Base-by-base conservation (phyloP, 352 stramenopile genomes). In the Phytophthora hibernalis region DNA sequence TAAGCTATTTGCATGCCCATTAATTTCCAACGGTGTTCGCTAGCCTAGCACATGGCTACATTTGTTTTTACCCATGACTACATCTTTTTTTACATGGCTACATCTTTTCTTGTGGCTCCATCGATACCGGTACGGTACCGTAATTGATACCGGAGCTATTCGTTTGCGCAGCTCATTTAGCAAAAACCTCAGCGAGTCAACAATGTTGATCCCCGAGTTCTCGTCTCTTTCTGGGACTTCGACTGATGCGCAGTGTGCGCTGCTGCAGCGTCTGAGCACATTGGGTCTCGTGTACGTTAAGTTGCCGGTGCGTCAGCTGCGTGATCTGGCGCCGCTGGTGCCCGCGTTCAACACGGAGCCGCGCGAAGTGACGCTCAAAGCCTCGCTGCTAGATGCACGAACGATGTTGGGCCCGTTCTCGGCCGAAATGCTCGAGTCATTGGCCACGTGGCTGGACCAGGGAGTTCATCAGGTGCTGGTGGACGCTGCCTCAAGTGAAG, bases 371-470 rank as follows among this genome's bases (percentile, higher is more conserved):
- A 63, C 57, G 13, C 70, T 87, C 47, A 88, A 89, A 58, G 31
- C 48, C 3, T 69, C 77, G 33, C 60, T 93, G 30, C 42, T 87
- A 26, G 68, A 74, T n/a, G 57, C 70, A n/a, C 74, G 84, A 18
- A 60, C 79, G 42, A 53, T 93, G 31, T 58, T 91, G 3, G 87
- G 87, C 22, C 85, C 85, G 13, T 95, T 95, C 59, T 51, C 64
- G 1, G 47, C 65, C 22, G 70, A 80, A 10, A 91, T 88, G 74
- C 78, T 92, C 16, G 82, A 86, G 10, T 48, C 54, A 5, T 64
- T 89, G 2, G 72, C 78, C 48, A 63, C 48, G 31, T 95, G 85
- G 85, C 74, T 95, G 40, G 82, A 95, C 47, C 70, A 95, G 21
- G 84, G 87, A 10, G 53, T 79, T 1, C 40, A 65, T 3, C 84